Conservation (phyloP, 1,139 yeast species). For the Candida sp. region DNA sequence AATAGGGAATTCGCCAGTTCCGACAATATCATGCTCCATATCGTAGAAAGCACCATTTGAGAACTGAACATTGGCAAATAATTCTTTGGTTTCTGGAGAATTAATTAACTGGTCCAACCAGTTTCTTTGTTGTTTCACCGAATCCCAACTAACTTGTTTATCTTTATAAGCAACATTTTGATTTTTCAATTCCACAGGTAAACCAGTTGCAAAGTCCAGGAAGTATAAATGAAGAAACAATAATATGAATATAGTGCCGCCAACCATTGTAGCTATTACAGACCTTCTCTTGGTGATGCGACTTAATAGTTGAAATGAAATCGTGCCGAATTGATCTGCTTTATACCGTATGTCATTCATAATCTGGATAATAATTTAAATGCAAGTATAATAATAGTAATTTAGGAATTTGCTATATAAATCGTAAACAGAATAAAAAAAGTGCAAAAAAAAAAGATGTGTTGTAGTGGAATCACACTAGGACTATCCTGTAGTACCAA, state of each 20-base stretch:
- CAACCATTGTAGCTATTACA: slow-evolving; percentile 5
- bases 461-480: not conserved
- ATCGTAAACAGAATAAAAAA: no score
- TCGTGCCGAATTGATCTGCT: not conserved
- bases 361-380: not conserved
- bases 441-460: no score
- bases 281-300: slow-evolving; percentile 3
- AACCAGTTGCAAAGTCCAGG: slow-evolving; percentile 1
- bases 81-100: slow-evolving; percentile 15
- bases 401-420: not conserved
- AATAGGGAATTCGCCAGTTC: slow-evolving; percentile 28
- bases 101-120: slow-evolving; percentile 11
- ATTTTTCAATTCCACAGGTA: not conserved
- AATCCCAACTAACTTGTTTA: not conserved
- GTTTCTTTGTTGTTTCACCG: not conserved
- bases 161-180: not conserved
- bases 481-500: not conserved
- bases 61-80: slow-evolving; percentile 29
- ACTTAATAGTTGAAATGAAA: not conserved
- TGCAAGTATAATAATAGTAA: not conserved
- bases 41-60: slow-evolving; percentile 47
- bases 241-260: slow-evolving; percentile 3
- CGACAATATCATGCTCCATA: slow-evolving; percentile 29
- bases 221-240: slow-evolving; percentile 5
- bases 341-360: not conserved